Evolutionary conservation across 805 yeast genomes (phyloP).

Genomic region (Metschnikowia cerradonensis): DNA sequence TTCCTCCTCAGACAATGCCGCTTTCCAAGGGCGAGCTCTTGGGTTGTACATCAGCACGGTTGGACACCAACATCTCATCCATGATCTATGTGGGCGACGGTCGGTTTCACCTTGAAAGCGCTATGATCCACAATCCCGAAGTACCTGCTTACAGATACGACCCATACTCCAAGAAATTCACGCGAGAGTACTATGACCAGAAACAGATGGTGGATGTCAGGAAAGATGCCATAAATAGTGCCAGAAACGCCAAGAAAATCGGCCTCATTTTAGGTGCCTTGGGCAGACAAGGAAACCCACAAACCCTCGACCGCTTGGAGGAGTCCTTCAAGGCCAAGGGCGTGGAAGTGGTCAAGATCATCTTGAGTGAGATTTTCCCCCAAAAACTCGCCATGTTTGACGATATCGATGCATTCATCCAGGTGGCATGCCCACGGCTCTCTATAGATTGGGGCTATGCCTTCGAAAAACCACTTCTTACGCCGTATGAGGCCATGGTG

Average conservation of each 20-base stretch:
- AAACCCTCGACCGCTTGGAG: slow-evolving; percentile 69
- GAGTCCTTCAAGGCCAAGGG: slow-evolving; percentile 49
- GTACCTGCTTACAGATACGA: slow-evolving; percentile 92
- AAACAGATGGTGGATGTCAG: slow-evolving; percentile 73
- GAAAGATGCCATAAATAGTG: slow-evolving; percentile 65
- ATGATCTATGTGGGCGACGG: slow-evolving; percentile 96
- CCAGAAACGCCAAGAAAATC: slow-evolving; percentile 56
- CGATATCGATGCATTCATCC: slow-evolving; percentile 91
- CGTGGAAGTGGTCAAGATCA: slow-evolving; percentile 69
- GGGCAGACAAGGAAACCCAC: slow-evolving; percentile 91
- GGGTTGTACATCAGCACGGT: slow-evolving; percentile 89
- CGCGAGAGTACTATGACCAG: slow-evolving; percentile 85
- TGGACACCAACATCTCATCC: slow-evolving; percentile 62
- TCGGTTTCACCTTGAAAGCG: slow-evolving; percentile 87
- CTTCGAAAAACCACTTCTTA: slow-evolving; percentile 81
- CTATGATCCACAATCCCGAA: slow-evolving; percentile 95
- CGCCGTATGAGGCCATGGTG: slow-evolving; percentile 96
- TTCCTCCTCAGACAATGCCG: slow-evolving; percentile 90
- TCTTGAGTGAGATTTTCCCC: slow-evolving; percentile 91
- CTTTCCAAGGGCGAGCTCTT: slow-evolving; percentile 92
- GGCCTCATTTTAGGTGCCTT: slow-evolving; percentile 90
- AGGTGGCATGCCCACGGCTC: slow-evolving; percentile 94
- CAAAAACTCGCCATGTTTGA: slow-evolving; percentile 87
- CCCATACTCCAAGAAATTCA: slow-evolving; percentile 89
- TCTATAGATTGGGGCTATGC: slow-evolving; percentile 99